Base-by-base conservation (phyloP, 345 rosid genomes). In the Pugionium cornutum region DNA sequence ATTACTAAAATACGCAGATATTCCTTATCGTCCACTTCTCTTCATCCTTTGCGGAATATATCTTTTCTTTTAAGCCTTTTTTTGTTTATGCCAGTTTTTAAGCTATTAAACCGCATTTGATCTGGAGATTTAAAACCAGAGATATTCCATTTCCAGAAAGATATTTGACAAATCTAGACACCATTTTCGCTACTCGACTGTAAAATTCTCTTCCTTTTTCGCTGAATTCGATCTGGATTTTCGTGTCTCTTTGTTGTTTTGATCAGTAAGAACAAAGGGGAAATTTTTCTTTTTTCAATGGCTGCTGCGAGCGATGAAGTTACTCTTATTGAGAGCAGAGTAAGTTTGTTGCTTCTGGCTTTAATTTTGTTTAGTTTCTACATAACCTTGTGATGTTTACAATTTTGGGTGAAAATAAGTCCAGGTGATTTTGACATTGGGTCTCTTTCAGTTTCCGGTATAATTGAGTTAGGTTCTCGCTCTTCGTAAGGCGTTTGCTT, bases 241-340 rank as follows among this genome's bases (percentile, higher is more conserved):
- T 73, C 28, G 59, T 35, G 26, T 62, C 36, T 62, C 48, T 62
- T 5, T 55, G 57, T 54, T 63, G 27, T 11, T 31, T 46, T 54
- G 49, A 53, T 42, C 51, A 42, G 46, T 8, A 39, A 7, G n/a
- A 27, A 34, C 11, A 47, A 63, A 49, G 39, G 31, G 11, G 41
- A 6, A 1, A 2, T 48, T 7, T 44, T 36, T 18, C 43, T 57
- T 64, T 74, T 33, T 47, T 59, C 78, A 74, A 89, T 91, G 98
- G 91, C 92, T 57, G 83, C 85, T 66, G 83, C 79, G 57, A 81
- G 83, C 34, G 82, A 82, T 72, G 91, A 75, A 77, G 84, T 84
- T 47, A 83, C 78, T 73, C 78, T 83, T 65, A 85, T 77, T 26
- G 98, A 91, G 50, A 84, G 91, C 76, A 84, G 71, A 87, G 96